phyloP scores from a whole-genome alignment of 148 eudicot species.

The Linanthus parryae region DNA sequence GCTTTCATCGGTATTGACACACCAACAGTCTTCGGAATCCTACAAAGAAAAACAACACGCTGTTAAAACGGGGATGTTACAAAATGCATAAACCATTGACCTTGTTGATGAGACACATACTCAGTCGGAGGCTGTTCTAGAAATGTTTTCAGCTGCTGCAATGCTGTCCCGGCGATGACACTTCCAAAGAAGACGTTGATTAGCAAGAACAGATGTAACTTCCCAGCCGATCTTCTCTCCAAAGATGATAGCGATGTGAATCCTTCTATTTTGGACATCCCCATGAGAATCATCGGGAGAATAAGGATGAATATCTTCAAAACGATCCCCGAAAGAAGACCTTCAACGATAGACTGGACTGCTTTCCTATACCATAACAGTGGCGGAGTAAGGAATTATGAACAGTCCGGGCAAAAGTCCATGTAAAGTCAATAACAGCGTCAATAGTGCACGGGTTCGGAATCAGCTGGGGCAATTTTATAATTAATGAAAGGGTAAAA shows the following conservation, averaged over 20 bases:
- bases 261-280: constrained; percentile 11
- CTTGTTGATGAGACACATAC: background rate
- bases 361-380: constrained; percentile 7
- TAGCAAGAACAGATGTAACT: constrained; percentile 7
- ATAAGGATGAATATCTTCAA: constrained; percentile 10
- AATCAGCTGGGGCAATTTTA: too few species aligned
- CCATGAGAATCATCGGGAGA: constrained; percentile 9
- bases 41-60: background rate
- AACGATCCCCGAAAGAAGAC: constrained; percentile 6
- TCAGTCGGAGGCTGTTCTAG: constrained; percentile 11
- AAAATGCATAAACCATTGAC: too few species aligned
- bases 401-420: too few species aligned
- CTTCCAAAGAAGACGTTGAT: constrained; percentile 9
- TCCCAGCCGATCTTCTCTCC: constrained; percentile 10
- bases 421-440: too few species aligned
- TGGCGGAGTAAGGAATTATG: too few species aligned
- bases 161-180: constrained; percentile 10
- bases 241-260: constrained; percentile 8
- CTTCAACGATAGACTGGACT: constrained; percentile 11
- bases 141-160: constrained; percentile 9
- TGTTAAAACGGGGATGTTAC: background rate
- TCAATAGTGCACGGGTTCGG: too few species aligned
- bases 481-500: too few species aligned
- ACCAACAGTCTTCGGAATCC: constrained; percentile 11
- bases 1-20: constrained; percentile 13